Base-by-base conservation (phyloP, 768 basidiomycete species). In the Mycena metata region DNA sequence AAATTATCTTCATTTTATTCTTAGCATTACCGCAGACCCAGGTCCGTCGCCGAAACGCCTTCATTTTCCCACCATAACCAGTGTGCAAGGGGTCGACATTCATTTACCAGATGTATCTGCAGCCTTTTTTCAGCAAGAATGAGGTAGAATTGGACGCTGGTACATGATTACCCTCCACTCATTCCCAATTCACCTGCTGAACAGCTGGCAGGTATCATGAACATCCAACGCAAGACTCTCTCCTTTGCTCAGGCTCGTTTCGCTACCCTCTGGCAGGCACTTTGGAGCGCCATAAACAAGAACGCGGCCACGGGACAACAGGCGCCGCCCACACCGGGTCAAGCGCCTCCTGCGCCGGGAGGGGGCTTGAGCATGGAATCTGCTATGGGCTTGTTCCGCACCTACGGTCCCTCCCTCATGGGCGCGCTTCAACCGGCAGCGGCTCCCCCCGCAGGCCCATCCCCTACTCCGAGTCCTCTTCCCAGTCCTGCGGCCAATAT, bases 1-100 rank as follows among this genome's bases (percentile, higher is more conserved):
- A 91, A 72, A 91, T 89, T n/a, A 24, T 88, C 5, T 88, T 92
- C 75, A 75, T 93, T 5, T 81, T 93, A 26, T 93, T 89, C 80
- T 76, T 93, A 49, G 79, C 90, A 11, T 84, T 93, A 19, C 91
- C 91, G 9, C 90, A 91, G 79, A 90, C 85, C 1, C 85, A 91
- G 85, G 91, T 89, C 64, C 54, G 80, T 78, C 39, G 6, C 12
- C 45, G 54, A 36, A 12, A 45, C 39, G 39, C 39, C 15, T 39
- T 33, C 10, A 60, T 13, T 43, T 4, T 46, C 17, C 43, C 47
- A 30, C 50, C 50, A 52, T 74, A 67, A 72, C 66, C 46, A 47
- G 57, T 52, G 17, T 19, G 2, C 30, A 70, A 93, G 91, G 92
- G 91, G 51, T 90, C 91, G 7, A 86, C 85, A 1, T 90, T 87